phyloP scores from a whole-genome alignment of 352 stramenopile species.

The Lagenidium sp. region DNA sequence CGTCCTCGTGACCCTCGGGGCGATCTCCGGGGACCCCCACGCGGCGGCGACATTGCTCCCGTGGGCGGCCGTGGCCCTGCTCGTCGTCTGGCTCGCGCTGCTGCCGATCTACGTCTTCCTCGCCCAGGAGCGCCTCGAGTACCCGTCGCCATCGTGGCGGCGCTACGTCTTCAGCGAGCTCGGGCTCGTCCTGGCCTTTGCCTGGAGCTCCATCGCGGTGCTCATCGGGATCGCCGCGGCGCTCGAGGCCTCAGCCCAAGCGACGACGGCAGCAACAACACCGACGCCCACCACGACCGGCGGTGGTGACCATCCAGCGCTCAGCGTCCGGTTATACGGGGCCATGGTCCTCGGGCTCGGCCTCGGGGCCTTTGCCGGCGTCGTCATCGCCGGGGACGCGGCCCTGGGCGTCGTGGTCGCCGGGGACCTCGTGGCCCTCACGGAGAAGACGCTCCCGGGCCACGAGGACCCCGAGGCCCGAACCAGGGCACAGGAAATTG shows the following conservation, averaged over 20 bases:
- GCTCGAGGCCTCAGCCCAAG: constrained; percentile 2
- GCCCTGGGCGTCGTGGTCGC: constrained; percentile 29
- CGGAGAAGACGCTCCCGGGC: constrained; percentile 1
- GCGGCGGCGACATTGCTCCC: too few species aligned
- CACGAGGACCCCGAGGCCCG: neutral
- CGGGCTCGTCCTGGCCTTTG: neutral
- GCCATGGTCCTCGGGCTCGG: constrained; percentile 20
- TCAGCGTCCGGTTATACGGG: constrained; percentile 10
- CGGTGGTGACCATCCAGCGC: constrained; percentile 16
- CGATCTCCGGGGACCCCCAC: neutral
- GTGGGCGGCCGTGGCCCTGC: neutral
- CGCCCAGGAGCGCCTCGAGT: neutral
- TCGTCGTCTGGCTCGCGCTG: neutral
- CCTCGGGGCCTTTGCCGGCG: constrained; percentile 30
- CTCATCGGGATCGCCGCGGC: neutral
- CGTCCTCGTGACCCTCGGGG: neutral
- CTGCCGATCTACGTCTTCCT: neutral
- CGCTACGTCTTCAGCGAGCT: neutral
- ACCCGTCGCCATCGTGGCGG: neutral
- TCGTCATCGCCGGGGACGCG: constrained; percentile 30
- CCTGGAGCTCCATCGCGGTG: neutral
- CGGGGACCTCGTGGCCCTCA: constrained; percentile 22
- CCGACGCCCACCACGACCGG: too few species aligned
- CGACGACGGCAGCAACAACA: constrained; percentile 12
- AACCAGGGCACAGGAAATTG: too few species aligned